Evolutionary conservation across 2,329 filamentous ascomycete genomes (phyloP), one percentile per base, ranked within the genome.

Genomic region (Exophiala calicioides): DNA sequence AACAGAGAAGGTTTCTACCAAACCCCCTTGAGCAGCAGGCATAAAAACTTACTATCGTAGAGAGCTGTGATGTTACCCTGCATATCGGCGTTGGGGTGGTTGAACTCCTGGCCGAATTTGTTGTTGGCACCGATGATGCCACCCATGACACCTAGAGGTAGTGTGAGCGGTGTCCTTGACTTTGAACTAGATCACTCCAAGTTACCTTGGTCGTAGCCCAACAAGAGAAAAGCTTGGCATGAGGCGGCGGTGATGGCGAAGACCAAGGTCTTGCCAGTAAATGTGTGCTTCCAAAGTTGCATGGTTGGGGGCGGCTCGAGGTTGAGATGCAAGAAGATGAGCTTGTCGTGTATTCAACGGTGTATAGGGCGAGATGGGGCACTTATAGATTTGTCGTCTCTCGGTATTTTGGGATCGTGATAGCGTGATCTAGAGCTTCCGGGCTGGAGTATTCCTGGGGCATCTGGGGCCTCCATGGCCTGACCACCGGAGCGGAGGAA

Each of bases 1-100:
- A 81, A 40, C 85, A 81, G 20, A 85, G 78, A 60, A 84, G 69
- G 64, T 84, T 84, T 63, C 35, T 51, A 50, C 60, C 58, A 63
- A 12, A 54, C 56, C 33, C 67, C 63, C 21, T 66, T 62, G 16
- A 55, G 55, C 59, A 65, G 65, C 9, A 66, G 64, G n/a, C n/a
- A n/a, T n/a, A n/a, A 31, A 63, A 33, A 27, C 32, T 35, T 35
- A 35, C 32, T 35, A 5, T 35, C 32, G 19, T 35, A 35, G 13
- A 35, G 18, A 6, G 32, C 32, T 7, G 32, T 35, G 16, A 35
- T 35, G 32, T 35, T 35, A 12, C 13, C 32, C 12, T 35, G 13
- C 32, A 35, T 35, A 19, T 35, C 32, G 12, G 32, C 32, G 18
- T 35, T 18, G n/a, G 32, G 32, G 19, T 35, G 32, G 18, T 35